A percentile compares a stretch with the other conserved stretches of the same genome.
Conservation (phyloP, 2,329 filamentous ascomycete species). For the Paecilomyces formosus region DNA sequence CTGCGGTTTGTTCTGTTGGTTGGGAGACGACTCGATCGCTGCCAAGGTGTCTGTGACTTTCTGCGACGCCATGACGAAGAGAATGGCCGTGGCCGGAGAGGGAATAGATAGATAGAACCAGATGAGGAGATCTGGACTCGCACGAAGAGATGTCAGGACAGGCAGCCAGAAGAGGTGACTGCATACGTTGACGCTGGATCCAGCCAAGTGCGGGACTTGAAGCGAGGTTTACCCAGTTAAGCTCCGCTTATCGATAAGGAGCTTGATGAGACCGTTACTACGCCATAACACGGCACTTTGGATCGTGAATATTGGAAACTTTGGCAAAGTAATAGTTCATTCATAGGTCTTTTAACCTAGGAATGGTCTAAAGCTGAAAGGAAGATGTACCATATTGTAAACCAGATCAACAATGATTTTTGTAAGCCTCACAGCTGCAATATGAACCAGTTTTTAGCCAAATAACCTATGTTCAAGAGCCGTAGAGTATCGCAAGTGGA, state of each 20-base stretch:
- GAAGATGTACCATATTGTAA: not conserved
- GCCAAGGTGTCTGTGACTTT: constrained; percentile 43
- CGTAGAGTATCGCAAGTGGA: not conserved
- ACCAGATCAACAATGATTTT: not conserved
- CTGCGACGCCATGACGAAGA: constrained; percentile 40
- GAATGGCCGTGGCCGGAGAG: not conserved
- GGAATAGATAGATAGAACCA: not conserved
- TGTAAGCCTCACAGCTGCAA: not conserved
- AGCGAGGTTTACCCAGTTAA: constrained; percentile 1
- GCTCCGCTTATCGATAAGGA: constrained; percentile 19
- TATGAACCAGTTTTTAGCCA: not conserved
- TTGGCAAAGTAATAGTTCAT: not conserved
- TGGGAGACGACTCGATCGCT: constrained; percentile 42
- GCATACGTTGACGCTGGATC: not conserved
- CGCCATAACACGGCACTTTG: not conserved
- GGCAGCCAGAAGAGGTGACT: not conserved
- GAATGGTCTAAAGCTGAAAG: not conserved
- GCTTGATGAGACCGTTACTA: not conserved
- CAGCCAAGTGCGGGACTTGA: not conserved
- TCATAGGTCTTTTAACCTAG: not conserved
- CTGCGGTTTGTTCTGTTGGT: constrained; percentile 44
- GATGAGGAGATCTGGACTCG: not conserved
- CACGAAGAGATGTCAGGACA: not conserved
- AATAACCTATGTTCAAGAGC: not conserved
- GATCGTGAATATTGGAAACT: too few species aligned